Evolutionary conservation across 1,284 basidiomycete species (phyloP), one percentile per base, ranked within the genome.

Genomic region (Austroboletus niveus): DNA sequence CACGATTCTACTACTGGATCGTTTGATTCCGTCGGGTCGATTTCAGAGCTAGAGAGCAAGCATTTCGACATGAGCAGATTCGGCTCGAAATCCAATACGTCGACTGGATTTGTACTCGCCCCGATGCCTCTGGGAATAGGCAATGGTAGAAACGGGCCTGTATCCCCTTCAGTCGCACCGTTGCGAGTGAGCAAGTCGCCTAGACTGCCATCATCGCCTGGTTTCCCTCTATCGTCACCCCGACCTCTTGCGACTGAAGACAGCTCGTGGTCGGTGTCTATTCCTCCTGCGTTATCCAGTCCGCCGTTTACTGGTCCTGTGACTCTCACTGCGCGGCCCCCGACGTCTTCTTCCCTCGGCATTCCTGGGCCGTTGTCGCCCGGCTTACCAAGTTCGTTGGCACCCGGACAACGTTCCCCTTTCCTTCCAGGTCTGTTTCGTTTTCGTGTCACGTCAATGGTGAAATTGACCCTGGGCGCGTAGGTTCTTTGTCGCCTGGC

Each of bases 171-270:
- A 0, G 54, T 69, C 3, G 64, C 64, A 6, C 65, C 65, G 0
- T 42, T 66, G 0, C 60, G 67, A 10, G 32, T 66, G 27, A 52
- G 44, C 47, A 66, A 70, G 55, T 55, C 60, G 1, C 65, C 67
- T 14, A 59, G 53, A 27, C 42, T 52, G 14, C 38, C 63, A 2
- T 49, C 56, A 3, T 67, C 54, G 5, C 59, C 62, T 47, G 47
- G 55, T 41, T 34, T 58, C 31, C 58, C 64, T 35, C 57, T 63
- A 10, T 45, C 48, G 3, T 58, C 55, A 1, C 62, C 60, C 6
- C 51, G 51, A 11, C 40, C 48, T 1, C 46, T 49, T 30, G 51
- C 57, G 3, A 15, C 52, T 41, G 57, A 46, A 17, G 59, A 55
- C 39, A 35, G 20, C 24, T 14, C 47, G 3, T 47, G 51, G 11